Base-by-base conservation (phyloP, 2,329 filamentous ascomycete species). In the Apiospora koreana region DNA sequence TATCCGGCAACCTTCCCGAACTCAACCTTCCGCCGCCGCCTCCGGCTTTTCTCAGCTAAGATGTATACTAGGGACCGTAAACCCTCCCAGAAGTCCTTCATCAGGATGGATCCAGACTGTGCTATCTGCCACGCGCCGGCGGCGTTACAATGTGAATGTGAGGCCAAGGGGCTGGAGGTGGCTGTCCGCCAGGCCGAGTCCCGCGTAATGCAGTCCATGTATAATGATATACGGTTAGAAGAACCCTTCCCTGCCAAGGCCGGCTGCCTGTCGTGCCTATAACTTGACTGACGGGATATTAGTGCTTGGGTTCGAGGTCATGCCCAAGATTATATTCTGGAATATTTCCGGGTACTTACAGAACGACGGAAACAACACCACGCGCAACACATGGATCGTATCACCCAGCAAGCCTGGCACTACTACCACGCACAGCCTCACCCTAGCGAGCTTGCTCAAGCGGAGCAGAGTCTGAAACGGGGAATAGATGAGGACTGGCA, bases 401-500 rank as follows among this genome's bases (percentile, higher is more conserved):
- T 91, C 73, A 86, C 83, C 58, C 81, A 83, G 28, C 85, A 87
- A 69, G 86, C 88, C 70, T 87, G 85, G 73, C 85, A 88, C 75
- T 87, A 88, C 79, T 91, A 89, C 76, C 82, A 87, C 72, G 80
- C 84, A 2, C 85, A 84, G 31, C 89, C 89, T 35, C 87, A 91
- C 72, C 89, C 88, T 35, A 85, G 81, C 73, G 87, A 94, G 77
- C 87, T 94, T 68, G 83, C 86, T 48, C 86, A 88, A 70, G 92
- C 91, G 31, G 88, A 94, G 76, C 85, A 85, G 21, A 85, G 87
- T 66, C 85, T 94, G 72, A 93, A 94, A 81, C 87, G 89, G 67
- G 92, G 92, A 72, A 92, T 94, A 76, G 92, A 94, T 76, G 90
- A 93, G 72, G 93, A 94, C 81, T 95, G 93, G 93, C 88, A 91